Base-by-base conservation (phyloP, 192 early-diverging fungal species). In the Dissophora globulifera region DNA sequence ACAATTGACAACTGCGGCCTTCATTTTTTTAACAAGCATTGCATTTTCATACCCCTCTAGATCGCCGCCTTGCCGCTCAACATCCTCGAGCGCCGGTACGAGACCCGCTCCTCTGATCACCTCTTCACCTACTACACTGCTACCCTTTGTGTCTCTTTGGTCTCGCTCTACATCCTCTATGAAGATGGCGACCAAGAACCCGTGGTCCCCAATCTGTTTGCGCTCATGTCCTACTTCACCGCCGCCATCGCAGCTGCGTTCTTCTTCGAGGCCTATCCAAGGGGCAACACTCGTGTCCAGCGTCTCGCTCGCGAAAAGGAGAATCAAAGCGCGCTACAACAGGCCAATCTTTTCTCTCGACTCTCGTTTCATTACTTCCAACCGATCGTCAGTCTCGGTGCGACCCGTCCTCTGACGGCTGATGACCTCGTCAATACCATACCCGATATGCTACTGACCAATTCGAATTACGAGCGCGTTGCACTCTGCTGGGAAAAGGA, bases 221-320 rank as follows among this genome's bases (percentile, higher is more conserved):
- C 30, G 6, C 42, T 46, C 33, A 16, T 59, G 25, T 13, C 22
- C 19, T 56, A 20, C 38, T 60, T 50, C 41, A 31, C 40, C 19
- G 12, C 32, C 2, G 49, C 55, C 17, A 51, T 74, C 55, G 11
- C 23, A 17, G 23, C n/a, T 40, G 71, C 62, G 5, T 52, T 66
- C 19, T n/a, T 64, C 13, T 29, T 75, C 32, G 71, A 75, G 27
- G 57, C 42, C 9, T 66, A 42, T n/a, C 62, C 71, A 20, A 47
- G 71, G 6, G 26, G 26, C 2, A 25, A 50, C 17, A 75, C 71
- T 13, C 20, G 33, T 30, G 62, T 75, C 0, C 71, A 75, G 27
- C 47, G 50, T 2, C 43, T 61, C 4, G 62, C 55, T 20, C 71
- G 62, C 3, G 71, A 75, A 33, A 75, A 75, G 41, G 47, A 59